A percentile compares a stretch with the other conserved stretches of the same genome.
Evolutionary conservation across 768 basidiomycete species (phyloP).

Genomic region (Rhizopogon vesiculosus): DNA sequence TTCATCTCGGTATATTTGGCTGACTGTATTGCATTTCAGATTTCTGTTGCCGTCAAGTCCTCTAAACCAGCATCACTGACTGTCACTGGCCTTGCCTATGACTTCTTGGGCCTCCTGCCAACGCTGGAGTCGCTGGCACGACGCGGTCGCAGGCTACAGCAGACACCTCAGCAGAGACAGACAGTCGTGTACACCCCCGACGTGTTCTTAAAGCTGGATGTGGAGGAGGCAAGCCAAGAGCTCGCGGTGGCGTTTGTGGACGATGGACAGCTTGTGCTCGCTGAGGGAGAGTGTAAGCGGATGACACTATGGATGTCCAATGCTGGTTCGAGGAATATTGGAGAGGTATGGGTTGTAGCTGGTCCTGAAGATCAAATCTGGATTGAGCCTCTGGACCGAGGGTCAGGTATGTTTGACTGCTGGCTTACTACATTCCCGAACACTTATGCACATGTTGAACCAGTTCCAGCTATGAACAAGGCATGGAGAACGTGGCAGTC

Average conservation of each 20-base stretch:
- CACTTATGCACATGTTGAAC: neutral
- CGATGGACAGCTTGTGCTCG: constrained; percentile 45
- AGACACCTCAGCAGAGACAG: constrained; percentile 67
- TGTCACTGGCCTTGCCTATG: constrained; percentile 55
- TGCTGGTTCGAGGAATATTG: constrained; percentile 51
- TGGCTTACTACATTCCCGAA: neutral
- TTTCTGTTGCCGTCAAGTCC: constrained; percentile 60
- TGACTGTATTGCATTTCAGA: constrained; percentile 26
- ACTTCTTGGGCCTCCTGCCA: constrained; percentile 73
- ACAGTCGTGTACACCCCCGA: constrained; percentile 70
- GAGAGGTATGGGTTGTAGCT: constrained; percentile 67
- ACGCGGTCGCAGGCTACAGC: constrained; percentile 74
- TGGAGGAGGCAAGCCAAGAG: constrained; percentile 63
- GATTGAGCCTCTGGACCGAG: constrained; percentile 29
- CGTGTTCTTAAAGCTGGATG: constrained; percentile 49
- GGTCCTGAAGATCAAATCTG: constrained; percentile 62
- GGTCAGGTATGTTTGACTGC: constrained; percentile 12
- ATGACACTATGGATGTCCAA: constrained; percentile 63
- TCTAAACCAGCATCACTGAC: constrained; percentile 46
- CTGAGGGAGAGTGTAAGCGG: constrained; percentile 64
- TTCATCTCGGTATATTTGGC: neutral
- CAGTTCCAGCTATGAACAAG: constrained; percentile 12
- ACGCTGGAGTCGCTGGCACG: constrained; percentile 59
- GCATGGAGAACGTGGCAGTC: constrained; percentile 38
- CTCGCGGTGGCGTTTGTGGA: constrained; percentile 55